Evolutionary conservation across 257 asterid species (phyloP).

Genomic region (Ajuga chamaepitys): DNA sequence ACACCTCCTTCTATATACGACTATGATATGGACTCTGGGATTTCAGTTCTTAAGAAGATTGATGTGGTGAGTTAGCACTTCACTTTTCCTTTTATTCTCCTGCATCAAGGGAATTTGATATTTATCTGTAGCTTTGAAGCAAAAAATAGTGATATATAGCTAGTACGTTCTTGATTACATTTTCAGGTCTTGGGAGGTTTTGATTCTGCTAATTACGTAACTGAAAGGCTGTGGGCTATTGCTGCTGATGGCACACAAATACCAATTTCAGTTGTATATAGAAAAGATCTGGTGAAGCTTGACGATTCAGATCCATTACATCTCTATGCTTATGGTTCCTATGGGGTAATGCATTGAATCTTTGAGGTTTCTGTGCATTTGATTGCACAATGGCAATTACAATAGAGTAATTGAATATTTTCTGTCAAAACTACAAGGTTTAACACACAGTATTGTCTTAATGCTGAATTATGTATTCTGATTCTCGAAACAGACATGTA

Average conservation of each 20-base stretch:
- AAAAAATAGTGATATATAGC: not conserved
- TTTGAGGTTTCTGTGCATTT: constrained; percentile 8
- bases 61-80: constrained; percentile 53
- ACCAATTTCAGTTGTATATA: constrained; percentile 76
- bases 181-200: constrained; percentile 86
- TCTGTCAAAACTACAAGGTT: too few species aligned
- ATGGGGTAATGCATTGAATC: constrained; percentile 61
- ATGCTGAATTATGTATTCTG: too few species aligned
- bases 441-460: too few species aligned
- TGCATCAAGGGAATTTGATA: too few species aligned
- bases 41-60: constrained; percentile 81
- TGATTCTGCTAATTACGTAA: constrained; percentile 63
- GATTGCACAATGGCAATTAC: constrained; percentile 8
- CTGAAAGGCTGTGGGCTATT: constrained; percentile 92
- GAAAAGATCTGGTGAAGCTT: constrained; percentile 69
- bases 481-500: constrained; percentile 52
- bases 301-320: constrained; percentile 84
- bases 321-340: constrained; percentile 95
- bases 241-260: constrained; percentile 76
- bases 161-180: constrained; percentile 5
- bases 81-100: not conserved
- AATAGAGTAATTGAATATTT: too few species aligned
- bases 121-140: constrained; percentile 1
- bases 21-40: constrained; percentile 78
- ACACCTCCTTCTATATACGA: constrained; percentile 87